Base-by-base conservation (phyloP, 164 flowering plant genomes). In the Protea cynaroides region DNA sequence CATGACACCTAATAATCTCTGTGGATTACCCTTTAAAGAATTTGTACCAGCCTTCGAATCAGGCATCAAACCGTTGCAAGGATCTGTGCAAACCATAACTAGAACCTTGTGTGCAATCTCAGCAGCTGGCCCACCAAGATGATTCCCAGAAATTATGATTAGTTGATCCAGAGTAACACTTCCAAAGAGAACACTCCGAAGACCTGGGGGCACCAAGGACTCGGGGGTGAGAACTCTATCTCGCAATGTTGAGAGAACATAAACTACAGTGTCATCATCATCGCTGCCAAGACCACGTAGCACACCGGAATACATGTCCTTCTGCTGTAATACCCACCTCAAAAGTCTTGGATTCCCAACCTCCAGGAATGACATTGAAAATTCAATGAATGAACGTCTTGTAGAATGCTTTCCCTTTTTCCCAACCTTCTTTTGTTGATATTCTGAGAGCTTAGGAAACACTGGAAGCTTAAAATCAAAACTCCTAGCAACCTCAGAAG, bases 291-390 rank as follows among this genome's bases (percentile, higher is more conserved):
- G 81, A 29, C 92, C 87, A 62, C 94, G 79, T 65, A 94, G 81
- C 44, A 94, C 86, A 21, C 90, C 82, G 25, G 87, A 87, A 72
- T 76, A 94, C 86, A 90, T 81, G 56, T 86, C 91, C 80, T 67
- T 90, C 73, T 87, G 88, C 72, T 85, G 92, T 73, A 94, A 61
- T 14, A 94, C 71, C 86, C 86, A 83, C 76, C 96, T 84, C 73
- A 94, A 65, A 68, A 90, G 80, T 58, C 90, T 81, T 1, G 96
- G 95, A 65, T 86, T 80, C 67, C 98, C 97, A 19, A 81, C 81
- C 72, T 90, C 97, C 78, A 94, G 71, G 81, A 94, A 94, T 11
- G 98, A 82, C 86, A 94, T 81, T 7, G 96, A 96, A 79, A 86
- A 94, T 65, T 84, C 78, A 66, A 87, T 84, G 76, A 87, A 87